These are phyloP conservation scores for Candida cerambycidarum DNA, from an alignment of 805 yeast species.

Conservation along the genomic window DNA sequence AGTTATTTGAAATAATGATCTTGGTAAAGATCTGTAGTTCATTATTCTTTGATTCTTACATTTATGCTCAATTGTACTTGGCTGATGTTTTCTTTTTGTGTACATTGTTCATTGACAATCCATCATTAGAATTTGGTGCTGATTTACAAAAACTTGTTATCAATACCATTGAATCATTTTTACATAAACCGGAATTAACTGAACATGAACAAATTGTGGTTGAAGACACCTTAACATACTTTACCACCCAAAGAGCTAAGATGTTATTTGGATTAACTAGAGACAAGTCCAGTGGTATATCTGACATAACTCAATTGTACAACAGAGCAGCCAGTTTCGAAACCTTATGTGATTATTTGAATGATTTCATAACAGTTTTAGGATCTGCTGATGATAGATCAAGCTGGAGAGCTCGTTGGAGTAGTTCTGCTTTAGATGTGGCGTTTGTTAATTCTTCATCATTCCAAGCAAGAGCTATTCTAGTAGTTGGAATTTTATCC, in stretches of 20 bases:
- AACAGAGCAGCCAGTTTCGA: slow-evolving; percentile 53
- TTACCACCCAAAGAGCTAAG: slow-evolving; percentile 63
- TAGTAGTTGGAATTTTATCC: slow-evolving; percentile 69
- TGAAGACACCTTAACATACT: slow-evolving; percentile 45
- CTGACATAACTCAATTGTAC: slow-evolving; percentile 34
- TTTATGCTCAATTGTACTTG: slow-evolving; percentile 60
- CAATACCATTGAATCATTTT: slow-evolving; percentile 69
- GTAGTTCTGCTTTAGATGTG: slow-evolving; percentile 60
- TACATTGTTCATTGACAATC: slow-evolving; percentile 57
- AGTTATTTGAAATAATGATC: slow-evolving; percentile 72
- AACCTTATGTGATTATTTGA: slow-evolving; percentile 54
- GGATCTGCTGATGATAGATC: slow-evolving; percentile 47
- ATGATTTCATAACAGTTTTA: slow-evolving; percentile 50
- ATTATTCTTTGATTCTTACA: slow-evolving; percentile 67
- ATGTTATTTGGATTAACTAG: slow-evolving; percentile 70
- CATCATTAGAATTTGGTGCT: slow-evolving; percentile 55
- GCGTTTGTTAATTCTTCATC: slow-evolving; percentile 57
- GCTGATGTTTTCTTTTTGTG: slow-evolving; percentile 72
- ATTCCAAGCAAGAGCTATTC: slow-evolving; percentile 64
- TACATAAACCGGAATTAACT: slow-evolving; percentile 54
- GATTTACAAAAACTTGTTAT: slow-evolving; percentile 61
- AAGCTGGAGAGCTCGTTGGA: slow-evolving; percentile 66
- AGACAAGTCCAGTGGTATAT: slow-evolving; percentile 41
- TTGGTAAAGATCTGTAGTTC: slow-evolving; percentile 62
- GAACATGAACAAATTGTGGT: slow-evolving; percentile 38